phyloP scores from a whole-genome alignment of 768 basidiomycete genomes.

The Auriscalpium vulgare region DNA sequence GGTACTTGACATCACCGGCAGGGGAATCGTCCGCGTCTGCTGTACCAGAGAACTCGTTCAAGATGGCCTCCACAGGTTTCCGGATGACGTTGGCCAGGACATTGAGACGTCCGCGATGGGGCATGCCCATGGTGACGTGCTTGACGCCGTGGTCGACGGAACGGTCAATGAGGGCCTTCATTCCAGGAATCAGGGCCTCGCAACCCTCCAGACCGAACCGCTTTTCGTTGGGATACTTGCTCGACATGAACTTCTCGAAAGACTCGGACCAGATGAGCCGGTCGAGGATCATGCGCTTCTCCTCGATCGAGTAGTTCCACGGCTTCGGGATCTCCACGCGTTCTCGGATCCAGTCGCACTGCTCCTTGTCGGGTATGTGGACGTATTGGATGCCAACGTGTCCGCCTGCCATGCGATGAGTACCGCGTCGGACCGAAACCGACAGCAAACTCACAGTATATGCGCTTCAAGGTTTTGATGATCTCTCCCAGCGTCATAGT shows the following conservation, averaged over 20 bases:
- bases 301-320: conserved; percentile 96
- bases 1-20: conserved; percentile 98
- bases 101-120: conserved; percentile 96
- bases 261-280: conserved; percentile 99
- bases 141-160: conserved; percentile 96
- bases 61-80: conserved; percentile 95
- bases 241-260: conserved; percentile 97
- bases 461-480: conserved; percentile 81
- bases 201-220: conserved; percentile 98
- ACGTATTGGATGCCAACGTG: conserved; percentile 86
- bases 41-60: conserved; percentile 89
- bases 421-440: background rate
- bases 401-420: conserved; percentile 46
- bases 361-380: conserved; percentile 96
- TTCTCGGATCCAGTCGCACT: conserved; percentile 99
- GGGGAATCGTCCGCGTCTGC: conserved; percentile 64
- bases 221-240: conserved; percentile 99
- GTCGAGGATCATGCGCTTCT: conserved; percentile 98
- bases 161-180: conserved; percentile 99
- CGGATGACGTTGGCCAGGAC: conserved; percentile 98
- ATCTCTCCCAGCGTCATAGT: conserved; percentile 89
- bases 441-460: conserved; percentile 68
- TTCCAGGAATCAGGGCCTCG: conserved; percentile 94
- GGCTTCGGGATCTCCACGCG: conserved; percentile 93
- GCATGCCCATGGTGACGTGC: conserved; percentile 97